These are phyloP conservation scores for Salvia miltiorrhiza DNA, from an alignment of 257 asterid genomes.

Conservation along the genomic window DNA sequence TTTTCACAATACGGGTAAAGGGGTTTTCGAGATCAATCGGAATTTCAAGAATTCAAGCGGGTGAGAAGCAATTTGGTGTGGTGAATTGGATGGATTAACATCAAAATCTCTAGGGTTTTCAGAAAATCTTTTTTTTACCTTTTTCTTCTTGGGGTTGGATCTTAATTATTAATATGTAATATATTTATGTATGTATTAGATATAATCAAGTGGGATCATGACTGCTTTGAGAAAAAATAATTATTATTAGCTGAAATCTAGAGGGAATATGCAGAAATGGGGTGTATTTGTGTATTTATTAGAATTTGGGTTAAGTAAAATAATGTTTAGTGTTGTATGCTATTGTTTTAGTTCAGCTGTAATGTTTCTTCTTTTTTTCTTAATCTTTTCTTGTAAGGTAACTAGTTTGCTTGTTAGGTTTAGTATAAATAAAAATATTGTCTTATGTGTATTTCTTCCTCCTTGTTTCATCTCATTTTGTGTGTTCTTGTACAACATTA, in stretches of 20 bases:
- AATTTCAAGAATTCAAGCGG: conserved; percentile 1
- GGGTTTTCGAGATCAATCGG: conserved; percentile 15
- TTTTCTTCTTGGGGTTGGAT: not conserved
- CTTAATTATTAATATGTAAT: conserved; percentile 5
- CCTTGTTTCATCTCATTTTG: not conserved
- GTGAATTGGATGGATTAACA: not conserved
- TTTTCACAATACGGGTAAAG: conserved; percentile 36
- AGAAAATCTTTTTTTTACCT: not conserved
- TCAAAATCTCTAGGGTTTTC: not conserved
- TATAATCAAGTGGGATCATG: not conserved
- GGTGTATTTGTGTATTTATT: not conserved
- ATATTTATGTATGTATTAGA: conserved; percentile 5
- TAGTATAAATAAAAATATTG: not conserved
- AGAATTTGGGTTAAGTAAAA: not conserved
- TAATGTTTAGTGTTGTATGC: not conserved
- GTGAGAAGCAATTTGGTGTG: conserved; percentile 3
- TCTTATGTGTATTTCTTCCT: not conserved
- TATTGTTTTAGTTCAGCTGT: conserved; percentile 13
- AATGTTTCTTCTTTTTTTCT: not conserved
- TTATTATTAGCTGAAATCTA: not conserved
- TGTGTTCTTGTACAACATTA: not conserved
- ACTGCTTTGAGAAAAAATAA: not conserved
- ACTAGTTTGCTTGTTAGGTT: not conserved
- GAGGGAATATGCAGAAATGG: not conserved
- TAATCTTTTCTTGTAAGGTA: not conserved